Conservation (phyloP, 306 rosid species). For the Malus asiatica region DNA sequence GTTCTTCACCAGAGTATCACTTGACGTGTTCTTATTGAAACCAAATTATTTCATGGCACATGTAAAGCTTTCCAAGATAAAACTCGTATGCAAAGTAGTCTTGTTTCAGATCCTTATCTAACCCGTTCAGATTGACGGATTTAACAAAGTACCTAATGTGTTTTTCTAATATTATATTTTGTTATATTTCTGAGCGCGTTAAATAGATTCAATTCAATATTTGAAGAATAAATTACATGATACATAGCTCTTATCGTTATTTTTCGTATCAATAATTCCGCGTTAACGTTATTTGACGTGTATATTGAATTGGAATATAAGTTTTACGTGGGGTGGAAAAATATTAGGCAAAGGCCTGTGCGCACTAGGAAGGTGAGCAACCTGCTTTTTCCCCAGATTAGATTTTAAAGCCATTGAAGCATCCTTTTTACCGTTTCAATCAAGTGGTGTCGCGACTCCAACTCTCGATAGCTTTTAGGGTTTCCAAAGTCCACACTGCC, state of each 20-base stretch:
- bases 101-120: not conserved
- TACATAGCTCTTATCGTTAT: too few species aligned
- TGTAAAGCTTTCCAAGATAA: too few species aligned
- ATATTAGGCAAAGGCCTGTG: not conserved
- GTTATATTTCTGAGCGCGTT: too few species aligned
- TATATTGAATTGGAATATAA: too few species aligned
- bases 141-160: not conserved
- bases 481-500: not conserved
- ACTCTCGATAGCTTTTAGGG: conserved; percentile 11
- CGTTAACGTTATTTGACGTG: too few species aligned
- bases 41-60: too few species aligned
- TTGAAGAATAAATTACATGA: not conserved
- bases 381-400: not conserved
- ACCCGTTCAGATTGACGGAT: not conserved
- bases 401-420: not conserved
- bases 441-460: conserved; percentile 12
- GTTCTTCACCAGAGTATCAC: not conserved
- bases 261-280: too few species aligned
- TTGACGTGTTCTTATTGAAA: not conserved
- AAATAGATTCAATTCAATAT: not conserved
- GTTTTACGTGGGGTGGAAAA: too few species aligned
- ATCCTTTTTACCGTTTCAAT: conserved; percentile 3
- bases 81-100: not conserved
- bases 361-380: not conserved
- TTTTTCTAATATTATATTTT: too few species aligned